Evolutionary conservation across 192 early-diverging fungal genomes (phyloP).

Genomic region (Coemansia sp.): DNA sequence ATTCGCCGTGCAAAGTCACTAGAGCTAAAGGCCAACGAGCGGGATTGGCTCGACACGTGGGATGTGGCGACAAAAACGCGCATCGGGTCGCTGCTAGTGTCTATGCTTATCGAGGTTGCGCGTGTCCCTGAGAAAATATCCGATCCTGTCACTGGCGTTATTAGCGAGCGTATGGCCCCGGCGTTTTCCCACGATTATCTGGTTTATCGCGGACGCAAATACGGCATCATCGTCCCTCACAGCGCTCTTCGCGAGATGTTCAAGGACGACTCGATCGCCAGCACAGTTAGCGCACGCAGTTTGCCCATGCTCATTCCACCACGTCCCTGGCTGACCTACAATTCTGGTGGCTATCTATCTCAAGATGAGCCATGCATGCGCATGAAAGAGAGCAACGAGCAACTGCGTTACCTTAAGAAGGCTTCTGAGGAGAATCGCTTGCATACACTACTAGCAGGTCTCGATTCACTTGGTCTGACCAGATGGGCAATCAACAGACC

Average conservation of each 20-base stretch:
- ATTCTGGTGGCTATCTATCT: conserved; percentile 83
- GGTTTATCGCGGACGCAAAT: conserved; percentile 59
- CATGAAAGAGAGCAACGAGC: conserved; percentile 64
- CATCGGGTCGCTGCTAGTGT: conserved; percentile 59
- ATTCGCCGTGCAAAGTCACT: conserved; percentile 68
- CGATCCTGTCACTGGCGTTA: conserved; percentile 59
- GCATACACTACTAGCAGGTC: conserved; percentile 62
- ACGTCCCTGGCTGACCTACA: conserved; percentile 83
- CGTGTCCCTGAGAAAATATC: conserved; percentile 59
- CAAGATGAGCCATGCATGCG: conserved; percentile 73
- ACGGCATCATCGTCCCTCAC: conserved; percentile 74
- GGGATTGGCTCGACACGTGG: conserved; percentile 71
- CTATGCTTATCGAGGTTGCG: conserved; percentile 67
- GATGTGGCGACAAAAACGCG: conserved; percentile 56
- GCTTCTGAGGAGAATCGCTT: conserved; percentile 78
- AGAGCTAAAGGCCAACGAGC: conserved; percentile 50
- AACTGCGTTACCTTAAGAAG: conserved; percentile 70
- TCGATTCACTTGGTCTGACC: conserved; percentile 86
- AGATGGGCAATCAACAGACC: conserved; percentile 85
- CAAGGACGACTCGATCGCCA: conserved; percentile 55
- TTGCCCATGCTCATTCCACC: conserved; percentile 94
- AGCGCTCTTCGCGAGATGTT: conserved; percentile 68
- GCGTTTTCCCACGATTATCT: conserved; percentile 77
- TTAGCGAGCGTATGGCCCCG: conserved; percentile 59
- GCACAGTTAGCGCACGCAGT: conserved; percentile 66